These are phyloP conservation scores for Fomitopsis pulvina DNA, from an alignment of 768 basidiomycete species.

Conservation along the genomic window DNA sequence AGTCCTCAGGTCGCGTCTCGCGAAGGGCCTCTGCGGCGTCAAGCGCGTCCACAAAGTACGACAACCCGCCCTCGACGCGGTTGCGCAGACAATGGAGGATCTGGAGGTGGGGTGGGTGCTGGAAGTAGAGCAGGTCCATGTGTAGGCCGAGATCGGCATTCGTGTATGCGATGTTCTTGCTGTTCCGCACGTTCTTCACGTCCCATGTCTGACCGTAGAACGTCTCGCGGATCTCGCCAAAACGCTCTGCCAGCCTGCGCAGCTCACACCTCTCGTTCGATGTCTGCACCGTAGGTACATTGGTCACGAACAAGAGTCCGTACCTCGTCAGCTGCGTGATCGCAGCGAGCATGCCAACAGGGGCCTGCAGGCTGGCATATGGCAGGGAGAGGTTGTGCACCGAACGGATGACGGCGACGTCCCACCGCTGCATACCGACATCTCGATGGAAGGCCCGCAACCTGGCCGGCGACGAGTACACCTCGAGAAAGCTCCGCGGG, in stretches of 20 bases:
- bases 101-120: slow-evolving; percentile 88
- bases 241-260: slow-evolving; percentile 50
- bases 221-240: slow-evolving; percentile 77
- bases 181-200: slow-evolving; percentile 67
- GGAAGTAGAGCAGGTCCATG: slow-evolving; percentile 88
- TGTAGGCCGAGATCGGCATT: slow-evolving; percentile 83
- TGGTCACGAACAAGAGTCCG: slow-evolving; percentile 68
- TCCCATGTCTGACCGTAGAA: slow-evolving; percentile 92
- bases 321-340: slow-evolving; percentile 66
- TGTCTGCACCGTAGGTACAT: slow-evolving; percentile 60
- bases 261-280: slow-evolving; percentile 60
- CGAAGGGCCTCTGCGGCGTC: slow-evolving; percentile 53
- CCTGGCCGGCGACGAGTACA: slow-evolving; percentile 34
- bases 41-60: slow-evolving; percentile 82
- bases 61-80: slow-evolving; percentile 74
- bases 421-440: slow-evolving; percentile 38
- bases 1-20: slow-evolving; percentile 39
- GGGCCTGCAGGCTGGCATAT: slow-evolving; percentile 44
- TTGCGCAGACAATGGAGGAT: slow-evolving; percentile 88
- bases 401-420: slow-evolving; percentile 28
- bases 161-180: slow-evolving; percentile 93
- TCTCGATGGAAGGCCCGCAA: slow-evolving; percentile 42
- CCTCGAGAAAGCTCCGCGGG: slow-evolving; percentile 38
- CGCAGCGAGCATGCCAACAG: slow-evolving; percentile 43
- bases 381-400: slow-evolving; percentile 43